Conservation (phyloP, 768 basidiomycete species). For the Tricholomella constricta region DNA sequence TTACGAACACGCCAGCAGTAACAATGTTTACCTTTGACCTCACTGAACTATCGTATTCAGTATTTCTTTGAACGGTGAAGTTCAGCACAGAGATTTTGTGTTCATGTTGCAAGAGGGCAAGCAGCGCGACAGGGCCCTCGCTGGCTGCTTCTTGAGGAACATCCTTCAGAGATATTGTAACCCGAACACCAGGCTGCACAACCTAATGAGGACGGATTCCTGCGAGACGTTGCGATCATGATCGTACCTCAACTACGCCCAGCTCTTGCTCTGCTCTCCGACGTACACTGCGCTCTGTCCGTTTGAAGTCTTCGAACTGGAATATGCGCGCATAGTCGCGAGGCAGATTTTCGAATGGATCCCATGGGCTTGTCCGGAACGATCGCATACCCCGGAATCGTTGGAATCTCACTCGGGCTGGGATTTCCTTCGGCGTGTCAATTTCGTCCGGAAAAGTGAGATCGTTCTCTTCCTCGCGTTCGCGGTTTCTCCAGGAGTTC, state of each 20-base stretch:
- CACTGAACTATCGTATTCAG: slow-evolving; percentile 87
- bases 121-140: slow-evolving; percentile 60
- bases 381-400: slow-evolving; percentile 89
- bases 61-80: slow-evolving; percentile 92
- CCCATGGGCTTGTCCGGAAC: slow-evolving; percentile 97
- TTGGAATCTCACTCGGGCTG: slow-evolving; percentile 84
- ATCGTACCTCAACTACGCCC: slow-evolving; percentile 62
- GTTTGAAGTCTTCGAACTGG: slow-evolving; percentile 93
- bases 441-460: slow-evolving; percentile 93
- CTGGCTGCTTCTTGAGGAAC: slow-evolving; percentile 67
- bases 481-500: slow-evolving; percentile 66
- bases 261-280: slow-evolving; percentile 66
- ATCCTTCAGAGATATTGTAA: slow-evolving; percentile 73
- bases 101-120: slow-evolving; percentile 90
- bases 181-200: slow-evolving; percentile 75
- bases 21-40: slow-evolving; percentile 73
- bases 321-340: slow-evolving; percentile 94
- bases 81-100: slow-evolving; percentile 94
- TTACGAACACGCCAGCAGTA: not conserved
- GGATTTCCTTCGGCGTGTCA: slow-evolving; percentile 85
- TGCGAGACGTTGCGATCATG: not conserved
- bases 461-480: slow-evolving; percentile 79
- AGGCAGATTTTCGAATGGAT: slow-evolving; percentile 94
- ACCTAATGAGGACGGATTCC: not conserved
- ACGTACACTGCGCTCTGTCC: slow-evolving; percentile 73